Evolutionary conservation across 108 stramenopile genomes (phyloP).

Genomic region (Bacterosira constricta): DNA sequence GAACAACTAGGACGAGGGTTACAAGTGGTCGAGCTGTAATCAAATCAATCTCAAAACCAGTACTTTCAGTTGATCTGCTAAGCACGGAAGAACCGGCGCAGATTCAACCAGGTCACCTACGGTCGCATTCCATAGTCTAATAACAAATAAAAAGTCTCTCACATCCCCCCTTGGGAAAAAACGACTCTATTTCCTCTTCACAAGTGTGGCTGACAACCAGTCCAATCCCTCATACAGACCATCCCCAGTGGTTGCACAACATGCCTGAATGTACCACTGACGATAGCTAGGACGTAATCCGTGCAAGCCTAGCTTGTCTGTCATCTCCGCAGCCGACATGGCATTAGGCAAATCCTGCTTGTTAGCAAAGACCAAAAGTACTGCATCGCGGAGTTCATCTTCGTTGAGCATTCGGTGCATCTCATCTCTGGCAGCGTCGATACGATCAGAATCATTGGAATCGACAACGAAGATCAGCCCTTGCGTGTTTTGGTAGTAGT

Average conservation of each 20-base stretch:
- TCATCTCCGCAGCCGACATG: slow-evolving; percentile 94
- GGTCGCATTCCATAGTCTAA: slow-evolving; percentile 7
- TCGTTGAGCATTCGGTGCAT: slow-evolving; percentile 95
- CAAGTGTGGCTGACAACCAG: slow-evolving; percentile 94
- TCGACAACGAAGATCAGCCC: slow-evolving; percentile 98
- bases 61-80: not conserved
- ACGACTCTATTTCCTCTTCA: slow-evolving; percentile 81
- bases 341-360: slow-evolving; percentile 98
- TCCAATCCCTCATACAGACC: slow-evolving; percentile 98
- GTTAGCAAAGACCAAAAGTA: slow-evolving; percentile 97
- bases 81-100: not conserved
- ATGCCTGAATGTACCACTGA: slow-evolving; percentile 99
- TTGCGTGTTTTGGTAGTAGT: slow-evolving; percentile 99
- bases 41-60: not conserved
- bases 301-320: slow-evolving; percentile 93
- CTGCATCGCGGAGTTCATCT: slow-evolving; percentile 94
- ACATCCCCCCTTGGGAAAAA: not conserved
- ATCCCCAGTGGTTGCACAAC: slow-evolving; percentile 97
- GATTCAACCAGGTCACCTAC: not conserved
- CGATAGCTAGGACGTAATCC: slow-evolving; percentile 89
- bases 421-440: slow-evolving; percentile 96
- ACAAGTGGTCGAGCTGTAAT: not conserved
- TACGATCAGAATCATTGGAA: slow-evolving; percentile 96
- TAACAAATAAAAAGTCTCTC: slow-evolving; percentile 14
- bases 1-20: too few species aligned